A percentile compares a stretch with the other conserved stretches of the same genome.
Conservation (phyloP, 31 red algal species). For the Asparagopsis taxiformis region DNA sequence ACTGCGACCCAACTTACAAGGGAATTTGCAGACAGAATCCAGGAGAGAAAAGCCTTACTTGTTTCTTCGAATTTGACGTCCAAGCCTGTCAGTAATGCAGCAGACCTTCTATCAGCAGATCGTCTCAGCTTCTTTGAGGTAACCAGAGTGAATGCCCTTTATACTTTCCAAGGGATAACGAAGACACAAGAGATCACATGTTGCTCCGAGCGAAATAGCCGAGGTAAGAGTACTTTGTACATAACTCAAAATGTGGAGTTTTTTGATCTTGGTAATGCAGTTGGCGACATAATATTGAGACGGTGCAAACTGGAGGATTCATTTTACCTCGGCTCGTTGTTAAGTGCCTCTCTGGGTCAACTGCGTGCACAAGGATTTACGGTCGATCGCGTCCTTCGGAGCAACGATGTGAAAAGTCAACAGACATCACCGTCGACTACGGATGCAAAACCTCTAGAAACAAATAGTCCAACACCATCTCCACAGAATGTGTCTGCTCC, state of each 20-base stretch:
- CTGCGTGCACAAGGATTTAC: constrained; percentile 74
- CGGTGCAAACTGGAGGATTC: constrained; percentile 55
- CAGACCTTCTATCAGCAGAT: constrained; percentile 15
- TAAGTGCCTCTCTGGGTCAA: constrained; percentile 56
- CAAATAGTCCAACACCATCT: background rate
- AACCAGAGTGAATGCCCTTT: constrained; percentile 22
- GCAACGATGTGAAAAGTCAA: constrained; percentile 3
- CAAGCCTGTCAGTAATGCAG: constrained; percentile 27
- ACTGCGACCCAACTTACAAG: constrained; percentile 18
- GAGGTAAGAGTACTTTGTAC: constrained; percentile 21
- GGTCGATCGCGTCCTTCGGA: constrained; percentile 61
- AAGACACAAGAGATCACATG: constrained; percentile 32
- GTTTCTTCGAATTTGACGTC: constrained; percentile 45
- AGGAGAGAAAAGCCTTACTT: constrained; percentile 50
- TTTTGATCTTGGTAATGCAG: constrained; percentile 66
- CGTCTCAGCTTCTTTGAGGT: constrained; percentile 27
- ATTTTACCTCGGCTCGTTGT: constrained; percentile 51
- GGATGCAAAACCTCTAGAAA: background rate
- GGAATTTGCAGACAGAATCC: constrained; percentile 29
- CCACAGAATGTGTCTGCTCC: background rate
- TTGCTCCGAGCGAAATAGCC: constrained; percentile 21
- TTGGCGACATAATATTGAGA: constrained; percentile 41
- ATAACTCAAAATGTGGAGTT: constrained; percentile 50
- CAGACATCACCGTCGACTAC: background rate
- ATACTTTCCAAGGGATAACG: constrained; percentile 5